Base-by-base conservation (phyloP, 2,329 filamentous ascomycete genomes). In the Ustilaginoidea virens region DNA sequence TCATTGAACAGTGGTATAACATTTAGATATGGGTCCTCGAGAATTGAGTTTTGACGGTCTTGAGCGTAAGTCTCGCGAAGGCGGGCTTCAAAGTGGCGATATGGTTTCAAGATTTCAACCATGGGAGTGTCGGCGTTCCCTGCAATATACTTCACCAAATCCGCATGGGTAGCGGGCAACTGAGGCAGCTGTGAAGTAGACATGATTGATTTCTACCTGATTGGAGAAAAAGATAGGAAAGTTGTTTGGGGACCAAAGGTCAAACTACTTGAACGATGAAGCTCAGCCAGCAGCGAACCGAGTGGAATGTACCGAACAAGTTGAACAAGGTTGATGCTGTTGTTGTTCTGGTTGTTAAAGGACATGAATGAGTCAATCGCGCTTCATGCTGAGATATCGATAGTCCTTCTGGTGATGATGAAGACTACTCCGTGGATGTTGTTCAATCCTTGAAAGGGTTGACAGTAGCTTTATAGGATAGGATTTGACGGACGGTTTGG, bases 1-100 rank as follows among this genome's bases (percentile, higher is more conserved):
- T 63, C 51, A 29, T 58, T 62, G 47, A 80, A 83, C 17, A 83
- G 52, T 1, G 78, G 74, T 6, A 80, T 54, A 15, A 79, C 55
- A 39, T 80, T 81, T 45, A 78, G 52, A 33, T 64, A 50, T 5
- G 60, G 60, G 37, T 77, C 63, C 19, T 66, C 47, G 12, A 78
- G 55, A 13, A 59, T 52, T 5, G 67, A 59, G 36, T 79, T 69
- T 29, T 58, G 50, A 5, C 72, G 71, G 27, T 79, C 62, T 43
- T 82, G 79, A 21, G 78, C 77, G 42, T 74, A 83, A 12, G 77
- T 43, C 36, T 74, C 63, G 25, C 79, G 70, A 29, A 83, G 56
- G 34, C 67, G 61, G 26, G 68, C 61, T 47, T 85, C 79, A 39
- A 74, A 81, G 30, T 66, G 51, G 44, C 75, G 70, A 51, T 72